Evolutionary conservation across 2,329 filamentous ascomycete species (phyloP).

Genomic region (Clonostachys rosea): DNA sequence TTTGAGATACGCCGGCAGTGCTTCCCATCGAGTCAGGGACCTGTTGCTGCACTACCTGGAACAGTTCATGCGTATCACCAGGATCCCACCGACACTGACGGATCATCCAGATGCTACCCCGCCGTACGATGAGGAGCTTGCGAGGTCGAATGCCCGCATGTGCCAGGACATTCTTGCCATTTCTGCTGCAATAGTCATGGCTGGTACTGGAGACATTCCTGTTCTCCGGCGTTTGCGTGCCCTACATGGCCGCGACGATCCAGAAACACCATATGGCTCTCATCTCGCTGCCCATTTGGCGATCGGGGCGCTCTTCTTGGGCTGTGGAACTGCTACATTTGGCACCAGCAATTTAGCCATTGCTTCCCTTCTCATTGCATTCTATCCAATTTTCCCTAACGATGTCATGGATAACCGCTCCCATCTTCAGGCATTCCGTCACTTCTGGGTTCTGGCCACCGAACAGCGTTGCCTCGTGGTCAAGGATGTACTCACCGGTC

Average conservation of each 20-base stretch:
- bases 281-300: slow-evolving; percentile 92
- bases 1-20: slow-evolving; percentile 70
- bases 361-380: slow-evolving; percentile 80
- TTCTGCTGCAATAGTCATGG: slow-evolving; percentile 85
- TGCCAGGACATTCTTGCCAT: slow-evolving; percentile 87
- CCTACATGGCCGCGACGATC: slow-evolving; percentile 81
- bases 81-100: slow-evolving; percentile 36
- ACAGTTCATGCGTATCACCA: slow-evolving; percentile 75
- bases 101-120: slow-evolving; percentile 19
- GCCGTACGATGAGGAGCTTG: slow-evolving; percentile 78
- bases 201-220: slow-evolving; percentile 83
- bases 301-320: slow-evolving; percentile 85
- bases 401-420: slow-evolving; percentile 90
- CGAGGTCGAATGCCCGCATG: slow-evolving; percentile 78
- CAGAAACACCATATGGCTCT: slow-evolving; percentile 84
- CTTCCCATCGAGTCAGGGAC: slow-evolving; percentile 67
- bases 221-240: slow-evolving; percentile 82
- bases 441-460: slow-evolving; percentile 93
- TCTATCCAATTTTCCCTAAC: slow-evolving; percentile 90
- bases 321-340: slow-evolving; percentile 88
- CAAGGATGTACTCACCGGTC: slow-evolving; percentile 79
- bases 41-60: slow-evolving; percentile 81
- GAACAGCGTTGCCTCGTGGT: slow-evolving; percentile 86
- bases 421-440: slow-evolving; percentile 91
- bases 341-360: slow-evolving; percentile 84